Evolutionary conservation across 805 yeast species (phyloP).

Genomic region (Candida schatavii): DNA sequence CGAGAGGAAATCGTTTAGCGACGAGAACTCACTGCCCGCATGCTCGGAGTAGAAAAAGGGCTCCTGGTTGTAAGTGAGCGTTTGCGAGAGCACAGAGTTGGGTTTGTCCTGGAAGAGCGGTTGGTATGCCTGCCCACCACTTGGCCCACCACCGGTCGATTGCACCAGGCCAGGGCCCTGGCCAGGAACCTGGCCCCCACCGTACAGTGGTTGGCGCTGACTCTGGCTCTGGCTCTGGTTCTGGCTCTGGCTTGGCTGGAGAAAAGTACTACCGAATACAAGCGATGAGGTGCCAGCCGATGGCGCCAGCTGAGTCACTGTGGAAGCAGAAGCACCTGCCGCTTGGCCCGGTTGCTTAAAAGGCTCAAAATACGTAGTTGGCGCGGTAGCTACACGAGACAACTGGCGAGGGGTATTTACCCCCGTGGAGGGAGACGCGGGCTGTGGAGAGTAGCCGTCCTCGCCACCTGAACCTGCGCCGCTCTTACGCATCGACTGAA

Average conservation of each 20-base stretch:
- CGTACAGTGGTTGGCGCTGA: constrained; percentile 3
- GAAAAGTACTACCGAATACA: no score
- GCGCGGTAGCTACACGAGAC: constrained; percentile 3
- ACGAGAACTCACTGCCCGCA: constrained; percentile 89
- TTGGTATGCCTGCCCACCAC: no score
- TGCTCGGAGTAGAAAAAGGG: constrained; percentile 87
- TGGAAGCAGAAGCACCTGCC: no score
- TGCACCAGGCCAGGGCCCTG: no score
- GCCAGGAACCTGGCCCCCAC: no score
- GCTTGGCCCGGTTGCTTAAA: neutral
- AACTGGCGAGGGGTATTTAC: neutral
- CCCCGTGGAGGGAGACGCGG: constrained; percentile 2
- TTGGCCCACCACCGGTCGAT: no score
- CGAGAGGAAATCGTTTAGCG: constrained; percentile 81
- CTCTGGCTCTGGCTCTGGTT: no score
- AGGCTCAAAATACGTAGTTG: constrained; percentile 3
- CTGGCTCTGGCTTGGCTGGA: constrained; percentile 1
- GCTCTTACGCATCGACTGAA: constrained; percentile 17
- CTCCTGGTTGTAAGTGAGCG: constrained; percentile 51
- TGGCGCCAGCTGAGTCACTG: no score
- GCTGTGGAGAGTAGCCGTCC: constrained; percentile 6
- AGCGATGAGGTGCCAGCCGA: no score
- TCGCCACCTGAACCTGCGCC: constrained; percentile 1
- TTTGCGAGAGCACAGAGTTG: constrained; percentile 35
- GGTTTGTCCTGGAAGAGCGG: constrained; percentile 10